Conservation (phyloP, 371 early-diverging fungal genomes). For the Mucor ambiguus region DNA sequence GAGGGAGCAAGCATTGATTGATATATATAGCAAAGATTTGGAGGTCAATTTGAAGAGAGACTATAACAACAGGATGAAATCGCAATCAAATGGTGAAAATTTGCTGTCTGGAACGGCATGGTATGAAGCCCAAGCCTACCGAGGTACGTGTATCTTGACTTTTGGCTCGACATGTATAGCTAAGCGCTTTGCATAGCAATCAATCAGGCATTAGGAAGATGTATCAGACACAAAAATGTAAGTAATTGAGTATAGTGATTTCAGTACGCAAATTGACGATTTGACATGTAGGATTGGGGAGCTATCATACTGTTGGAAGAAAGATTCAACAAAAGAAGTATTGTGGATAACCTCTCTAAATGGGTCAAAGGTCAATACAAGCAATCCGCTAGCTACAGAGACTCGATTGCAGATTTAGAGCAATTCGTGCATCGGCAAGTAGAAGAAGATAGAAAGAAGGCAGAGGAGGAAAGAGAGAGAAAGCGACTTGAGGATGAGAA, state of each 20-base stretch:
- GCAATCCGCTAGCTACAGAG: conserved; percentile 30
- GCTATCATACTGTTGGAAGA: conserved; percentile 71
- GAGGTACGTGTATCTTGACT: conserved; percentile 33
- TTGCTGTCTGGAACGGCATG: conserved; percentile 34
- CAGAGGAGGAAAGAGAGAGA: background rate
- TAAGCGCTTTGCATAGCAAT: conserved; percentile 59
- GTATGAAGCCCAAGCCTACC: conserved; percentile 86
- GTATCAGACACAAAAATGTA: conserved; percentile 88
- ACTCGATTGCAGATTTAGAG: conserved; percentile 41
- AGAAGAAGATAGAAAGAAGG: background rate
- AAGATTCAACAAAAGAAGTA: conserved; percentile 45
- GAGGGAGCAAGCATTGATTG: background rate
- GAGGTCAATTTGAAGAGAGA: conserved; percentile 42
- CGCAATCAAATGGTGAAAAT: background rate
- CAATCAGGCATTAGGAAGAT: conserved; percentile 96
- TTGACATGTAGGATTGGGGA: conserved; percentile 41
- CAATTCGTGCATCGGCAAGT: conserved; percentile 27
- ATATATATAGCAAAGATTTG: conserved; percentile 33
- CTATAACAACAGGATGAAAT: conserved; percentile 38
- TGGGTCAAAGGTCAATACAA: conserved; percentile 63
- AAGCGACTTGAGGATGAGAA: background rate
- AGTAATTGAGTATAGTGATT: conserved; percentile 4
- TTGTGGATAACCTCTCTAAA: conserved; percentile 60
- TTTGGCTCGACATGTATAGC: background rate
- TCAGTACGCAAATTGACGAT: background rate